Evolutionary conservation across 305 asterid species (phyloP).

Genomic region (Fraxinus sp.): DNA sequence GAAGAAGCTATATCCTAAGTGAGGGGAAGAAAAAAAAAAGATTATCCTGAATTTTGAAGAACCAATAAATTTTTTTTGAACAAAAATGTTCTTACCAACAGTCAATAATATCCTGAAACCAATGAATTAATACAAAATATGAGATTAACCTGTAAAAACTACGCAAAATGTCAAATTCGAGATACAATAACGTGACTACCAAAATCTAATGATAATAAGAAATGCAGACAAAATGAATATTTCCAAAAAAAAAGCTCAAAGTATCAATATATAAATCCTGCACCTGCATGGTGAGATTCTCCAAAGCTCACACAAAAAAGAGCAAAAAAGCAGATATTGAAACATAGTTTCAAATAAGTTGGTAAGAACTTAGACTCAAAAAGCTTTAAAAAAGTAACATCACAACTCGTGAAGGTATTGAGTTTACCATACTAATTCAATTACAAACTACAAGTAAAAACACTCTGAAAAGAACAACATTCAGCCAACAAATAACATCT

Average conservation of each 20-base stretch:
- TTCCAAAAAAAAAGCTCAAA: neutral
- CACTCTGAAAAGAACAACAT: neutral
- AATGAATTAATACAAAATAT: no score
- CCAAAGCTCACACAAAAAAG: neutral
- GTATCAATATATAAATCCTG: neutral
- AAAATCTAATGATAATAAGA: neutral
- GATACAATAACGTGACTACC: neutral
- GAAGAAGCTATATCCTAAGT: neutral
- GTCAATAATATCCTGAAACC: neutral
- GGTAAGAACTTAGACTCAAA: neutral
- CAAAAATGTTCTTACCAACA: neutral
- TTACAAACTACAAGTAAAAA: neutral
- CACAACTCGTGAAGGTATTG: neutral
- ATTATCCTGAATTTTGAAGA: neutral
- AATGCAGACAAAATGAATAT: neutral
- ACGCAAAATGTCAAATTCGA: neutral
- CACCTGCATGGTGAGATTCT: neutral
- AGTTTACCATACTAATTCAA: neutral
- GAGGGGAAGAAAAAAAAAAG: neutral
- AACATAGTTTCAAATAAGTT: neutral
- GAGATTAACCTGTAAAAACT: neutral
- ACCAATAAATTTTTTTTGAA: neutral
- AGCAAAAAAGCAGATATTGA: neutral
- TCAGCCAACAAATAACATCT: neutral
- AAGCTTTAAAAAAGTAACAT: neutral